phyloP scores from a whole-genome alignment of 2,329 filamentous ascomycete genomes.

The Pyrenophora teres region DNA sequence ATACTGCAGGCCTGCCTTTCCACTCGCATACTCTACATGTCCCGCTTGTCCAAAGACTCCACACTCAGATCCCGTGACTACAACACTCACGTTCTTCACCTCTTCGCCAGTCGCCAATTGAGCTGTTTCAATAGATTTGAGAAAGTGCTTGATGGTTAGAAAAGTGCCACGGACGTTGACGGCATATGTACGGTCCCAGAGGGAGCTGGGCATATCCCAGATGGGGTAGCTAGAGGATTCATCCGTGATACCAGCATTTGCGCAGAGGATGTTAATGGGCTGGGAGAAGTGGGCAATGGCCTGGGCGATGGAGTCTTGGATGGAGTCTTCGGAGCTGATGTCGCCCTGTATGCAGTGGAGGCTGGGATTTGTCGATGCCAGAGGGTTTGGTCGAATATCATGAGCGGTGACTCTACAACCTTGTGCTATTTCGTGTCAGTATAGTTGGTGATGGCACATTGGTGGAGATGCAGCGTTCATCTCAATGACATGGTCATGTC shows the following conservation, averaged over 20 bases:
- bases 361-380: conserved; percentile 33
- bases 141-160: conserved; percentile 61
- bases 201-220: conserved; percentile 58
- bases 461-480: background rate
- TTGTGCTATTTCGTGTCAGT: conserved; percentile 46
- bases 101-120: conserved; percentile 49
- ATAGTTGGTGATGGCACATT: background rate
- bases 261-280: conserved; percentile 58
- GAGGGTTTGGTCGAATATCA: conserved; percentile 51
- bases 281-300: conserved; percentile 53
- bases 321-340: conserved; percentile 54
- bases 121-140: conserved; percentile 49
- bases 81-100: conserved; percentile 57
- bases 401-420: conserved; percentile 61
- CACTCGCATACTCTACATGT: conserved; percentile 57
- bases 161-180: conserved; percentile 60
- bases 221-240: conserved; percentile 55
- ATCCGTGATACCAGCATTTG: conserved; percentile 59
- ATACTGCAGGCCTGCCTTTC: conserved; percentile 57
- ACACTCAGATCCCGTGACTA: conserved; percentile 59
- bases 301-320: conserved; percentile 48
- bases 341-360: conserved; percentile 54
- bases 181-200: conserved; percentile 58
- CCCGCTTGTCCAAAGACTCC: conserved; percentile 58
- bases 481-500: background rate